Percentiles rank a stretch among this genome's conserved stretches.
Evolutionary conservation across 169 alveolate species (phyloP).

Genomic region (Plasmodium malariae): DNA sequence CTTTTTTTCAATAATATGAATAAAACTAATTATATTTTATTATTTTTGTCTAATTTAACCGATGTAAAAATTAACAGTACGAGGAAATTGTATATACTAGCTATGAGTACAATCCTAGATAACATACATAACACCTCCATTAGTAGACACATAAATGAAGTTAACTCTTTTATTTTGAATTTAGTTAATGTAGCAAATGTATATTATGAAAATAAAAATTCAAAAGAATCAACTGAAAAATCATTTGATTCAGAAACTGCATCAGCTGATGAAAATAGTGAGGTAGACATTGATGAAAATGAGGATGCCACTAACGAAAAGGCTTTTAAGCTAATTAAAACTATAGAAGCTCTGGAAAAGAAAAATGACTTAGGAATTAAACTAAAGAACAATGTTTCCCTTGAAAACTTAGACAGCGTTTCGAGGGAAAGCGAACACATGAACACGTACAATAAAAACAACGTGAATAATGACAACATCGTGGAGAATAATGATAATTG

Average conservation of each 20-base stretch:
- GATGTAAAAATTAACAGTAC: conserved; percentile 52
- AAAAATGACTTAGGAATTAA: conserved; percentile 64
- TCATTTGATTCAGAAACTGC: conserved; percentile 63
- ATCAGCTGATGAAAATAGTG: conserved; percentile 68
- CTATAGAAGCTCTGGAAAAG: conserved; percentile 74
- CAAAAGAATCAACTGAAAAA: conserved; percentile 24
- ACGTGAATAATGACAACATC: not conserved
- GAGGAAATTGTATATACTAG: conserved; percentile 44
- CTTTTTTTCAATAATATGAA: conserved; percentile 43
- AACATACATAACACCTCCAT: conserved; percentile 40
- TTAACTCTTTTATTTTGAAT: conserved; percentile 35
- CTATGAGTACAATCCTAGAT: conserved; percentile 61
- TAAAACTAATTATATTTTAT: conserved; percentile 28
- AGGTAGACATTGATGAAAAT: conserved; percentile 69
- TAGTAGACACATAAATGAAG: conserved; percentile 42
- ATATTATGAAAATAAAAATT: conserved; percentile 41
- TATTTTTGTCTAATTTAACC: conserved; percentile 18
- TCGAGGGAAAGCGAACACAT: not conserved
- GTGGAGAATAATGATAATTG: too few relatives aligned
- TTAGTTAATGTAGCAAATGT: conserved; percentile 43
- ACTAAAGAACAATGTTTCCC: conserved; percentile 32
- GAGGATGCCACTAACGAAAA: conserved; percentile 75
- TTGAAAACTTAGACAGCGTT: conserved; percentile 13
- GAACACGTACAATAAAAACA: not conserved
- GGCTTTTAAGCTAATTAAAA: conserved; percentile 66